Base-by-base conservation (phyloP, 257 asterid genomes). In the Fraxinus quadrangulata region DNA sequence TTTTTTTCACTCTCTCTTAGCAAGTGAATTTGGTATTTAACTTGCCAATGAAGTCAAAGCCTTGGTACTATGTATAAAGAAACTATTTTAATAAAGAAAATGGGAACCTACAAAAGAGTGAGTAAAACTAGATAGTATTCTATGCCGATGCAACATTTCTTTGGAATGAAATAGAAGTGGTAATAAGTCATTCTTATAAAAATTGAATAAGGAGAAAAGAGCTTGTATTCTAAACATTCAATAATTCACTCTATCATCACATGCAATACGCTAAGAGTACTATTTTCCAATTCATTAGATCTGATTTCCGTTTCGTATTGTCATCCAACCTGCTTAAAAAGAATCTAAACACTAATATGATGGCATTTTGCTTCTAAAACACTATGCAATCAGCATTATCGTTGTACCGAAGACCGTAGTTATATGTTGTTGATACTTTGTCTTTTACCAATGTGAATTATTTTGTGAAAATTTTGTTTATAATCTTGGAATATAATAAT, bases 1-100 rank as follows among this genome's bases (percentile, higher is more conserved):
- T 6, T 1, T 14, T 21, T 56, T 82, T 54, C 69, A 47, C 16
- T 69, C 71, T 80, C 6, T 74, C 28, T 16, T 72, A 37, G 69
- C 76, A 74, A 65, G 34, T 39, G 75, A 63, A 68, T 70, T 37
- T 47, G 16, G 67, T 59, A 7, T 59, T n/a, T 21, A 21, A 59
- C 26, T 59, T 59, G 2, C 24, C 67, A 21, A 7, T 21, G 1
- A n/a, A 59, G 28, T 59, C 67, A 59, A n/a, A 59, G 30, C 67
- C 30, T 59, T 0, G 13, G 67, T 59, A 23, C 67, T n/a, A 59
- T 59, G 67, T 59, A 59, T 59, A 7, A 59, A 59, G 14, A 23
- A 59, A n/a, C 67, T 56, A 56, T 21, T n/a, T 56, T 59, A n/a
- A 7, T 7, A n/a, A 59, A 8, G 30, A 21, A 56, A 59, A n/a